phyloP scores from a whole-genome alignment of 768 basidiomycete genomes.

The Botryobasidium botryosum region DNA sequence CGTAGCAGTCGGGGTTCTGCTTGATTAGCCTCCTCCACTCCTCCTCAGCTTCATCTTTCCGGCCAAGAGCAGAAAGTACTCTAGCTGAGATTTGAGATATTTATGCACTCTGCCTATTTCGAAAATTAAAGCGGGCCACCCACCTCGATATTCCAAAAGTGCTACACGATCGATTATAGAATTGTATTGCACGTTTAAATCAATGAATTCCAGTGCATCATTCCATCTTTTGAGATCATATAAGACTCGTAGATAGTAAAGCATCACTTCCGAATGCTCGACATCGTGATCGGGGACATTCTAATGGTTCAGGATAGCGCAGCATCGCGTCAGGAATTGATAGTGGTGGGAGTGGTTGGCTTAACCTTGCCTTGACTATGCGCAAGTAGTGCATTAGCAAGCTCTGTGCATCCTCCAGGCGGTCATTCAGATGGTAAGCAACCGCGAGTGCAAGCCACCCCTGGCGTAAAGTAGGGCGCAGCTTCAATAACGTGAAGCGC shows the following conservation, averaged over 20 bases:
- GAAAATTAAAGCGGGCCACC: no score
- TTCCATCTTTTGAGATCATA: constrained; percentile 40
- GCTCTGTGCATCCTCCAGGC: constrained; percentile 48
- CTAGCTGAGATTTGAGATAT: no score
- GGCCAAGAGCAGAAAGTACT: no score
- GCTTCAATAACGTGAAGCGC: constrained; percentile 57
- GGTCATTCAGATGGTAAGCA: constrained; percentile 72
- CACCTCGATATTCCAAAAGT: constrained; percentile 54
- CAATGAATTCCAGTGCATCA: constrained; percentile 32
- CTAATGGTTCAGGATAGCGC: constrained; percentile 21
- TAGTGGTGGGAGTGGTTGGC: no score
- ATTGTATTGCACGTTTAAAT: constrained; percentile 43
- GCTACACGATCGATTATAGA: constrained; percentile 54
- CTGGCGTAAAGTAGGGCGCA: constrained; percentile 67
- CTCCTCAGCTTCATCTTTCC: constrained; percentile 52
- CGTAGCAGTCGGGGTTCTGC: constrained; percentile 67
- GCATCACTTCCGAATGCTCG: constrained; percentile 66
- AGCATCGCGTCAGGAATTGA: constrained; percentile 9
- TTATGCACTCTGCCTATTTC: no score
- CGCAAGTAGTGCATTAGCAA: constrained; percentile 56
- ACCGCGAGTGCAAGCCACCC: constrained; percentile 86
- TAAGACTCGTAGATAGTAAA: constrained; percentile 59
- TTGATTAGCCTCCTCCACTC: constrained; percentile 71
- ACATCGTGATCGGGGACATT: constrained; percentile 63
- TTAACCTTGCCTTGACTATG: constrained; percentile 47